phyloP scores from a whole-genome alignment of 306 rosid genomes.

The Biancaea sappan region DNA sequence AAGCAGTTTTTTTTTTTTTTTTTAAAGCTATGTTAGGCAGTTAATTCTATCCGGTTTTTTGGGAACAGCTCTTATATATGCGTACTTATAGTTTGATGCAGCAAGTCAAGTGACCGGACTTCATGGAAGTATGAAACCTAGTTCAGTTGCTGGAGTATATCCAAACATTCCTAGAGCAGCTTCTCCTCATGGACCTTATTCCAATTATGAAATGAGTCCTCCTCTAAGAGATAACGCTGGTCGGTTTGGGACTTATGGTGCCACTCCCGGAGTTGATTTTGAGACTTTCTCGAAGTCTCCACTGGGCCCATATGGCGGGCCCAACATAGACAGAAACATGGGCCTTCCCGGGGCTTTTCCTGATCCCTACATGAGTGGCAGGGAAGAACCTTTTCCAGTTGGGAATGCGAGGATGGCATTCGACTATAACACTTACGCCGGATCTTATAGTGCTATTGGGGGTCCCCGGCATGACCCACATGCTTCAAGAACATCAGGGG shows the following conservation, averaged over 20 bases:
- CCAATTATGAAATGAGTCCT: conserved; percentile 18
- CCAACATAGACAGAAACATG: conserved; percentile 2
- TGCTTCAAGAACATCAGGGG: background rate
- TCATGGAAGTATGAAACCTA: conserved; percentile 8
- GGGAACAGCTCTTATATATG: conserved; percentile 13
- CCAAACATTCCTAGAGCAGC: conserved; percentile 30
- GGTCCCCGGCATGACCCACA: conserved; percentile 14
- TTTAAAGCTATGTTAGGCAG: background rate
- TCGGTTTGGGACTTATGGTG: conserved; percentile 22
- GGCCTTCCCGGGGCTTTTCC: conserved; percentile 13
- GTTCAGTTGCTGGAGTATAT: conserved; percentile 37
- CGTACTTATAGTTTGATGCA: conserved; percentile 30
- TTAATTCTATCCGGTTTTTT: background rate
- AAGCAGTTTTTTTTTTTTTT: background rate
- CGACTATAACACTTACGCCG: background rate
- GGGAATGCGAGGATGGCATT: conserved; percentile 21
- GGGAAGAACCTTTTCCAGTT: conserved; percentile 31
- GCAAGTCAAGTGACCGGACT: conserved; percentile 10
- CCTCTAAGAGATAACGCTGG: conserved; percentile 29
- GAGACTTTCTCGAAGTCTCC: conserved; percentile 17
- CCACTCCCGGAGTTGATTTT: background rate
- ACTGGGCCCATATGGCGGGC: conserved; percentile 24
- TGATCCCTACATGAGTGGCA: conserved; percentile 28
- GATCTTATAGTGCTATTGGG: conserved; percentile 25
- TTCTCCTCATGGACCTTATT: conserved; percentile 25